phyloP scores from a whole-genome alignment of 208 protist genomes.

The Trypanosoma scelopori region DNA sequence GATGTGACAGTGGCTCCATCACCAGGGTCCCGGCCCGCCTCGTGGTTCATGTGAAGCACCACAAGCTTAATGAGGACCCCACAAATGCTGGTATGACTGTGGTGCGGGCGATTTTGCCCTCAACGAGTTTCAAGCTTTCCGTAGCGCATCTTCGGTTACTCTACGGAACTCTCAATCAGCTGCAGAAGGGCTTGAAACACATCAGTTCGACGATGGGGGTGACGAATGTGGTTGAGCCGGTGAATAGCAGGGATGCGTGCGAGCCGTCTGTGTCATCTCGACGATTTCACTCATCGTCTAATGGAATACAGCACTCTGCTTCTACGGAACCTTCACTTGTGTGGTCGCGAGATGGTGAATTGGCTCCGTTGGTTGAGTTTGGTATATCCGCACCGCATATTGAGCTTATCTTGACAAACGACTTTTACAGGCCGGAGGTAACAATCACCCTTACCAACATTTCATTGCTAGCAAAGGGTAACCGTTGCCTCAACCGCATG shows the following conservation, averaged over 20 bases:
- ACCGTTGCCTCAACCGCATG: constrained; percentile 27
- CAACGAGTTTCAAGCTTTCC: constrained; percentile 32
- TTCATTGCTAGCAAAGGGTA: constrained; percentile 25
- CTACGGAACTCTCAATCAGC: constrained; percentile 26
- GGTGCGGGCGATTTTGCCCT: constrained; percentile 25
- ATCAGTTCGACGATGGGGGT: constrained; percentile 20
- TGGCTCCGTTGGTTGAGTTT: constrained; percentile 31
- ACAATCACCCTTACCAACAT: constrained; percentile 17
- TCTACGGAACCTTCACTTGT: constrained; percentile 13
- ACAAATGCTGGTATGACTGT: constrained; percentile 22
- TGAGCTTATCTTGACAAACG: constrained; percentile 39
- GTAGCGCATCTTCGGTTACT: constrained; percentile 33
- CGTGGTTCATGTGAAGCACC: constrained; percentile 28
- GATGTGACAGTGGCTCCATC: constrained; percentile 37
- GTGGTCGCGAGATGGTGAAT: constrained; percentile 24
- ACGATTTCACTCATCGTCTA: neutral
- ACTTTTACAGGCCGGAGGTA: constrained; percentile 43
- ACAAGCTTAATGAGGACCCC: constrained; percentile 29
- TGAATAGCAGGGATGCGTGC: neutral
- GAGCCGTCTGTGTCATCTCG: neutral
- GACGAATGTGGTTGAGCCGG: neutral
- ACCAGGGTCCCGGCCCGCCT: constrained; percentile 26
- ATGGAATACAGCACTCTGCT: neutral
- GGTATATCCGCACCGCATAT: constrained; percentile 33
- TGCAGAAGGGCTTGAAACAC: constrained; percentile 25